Evolutionary conservation across 2,329 filamentous ascomycete genomes (phyloP), one percentile per base, ranked within the genome.

Genomic region (Monosporascus ibericus): DNA sequence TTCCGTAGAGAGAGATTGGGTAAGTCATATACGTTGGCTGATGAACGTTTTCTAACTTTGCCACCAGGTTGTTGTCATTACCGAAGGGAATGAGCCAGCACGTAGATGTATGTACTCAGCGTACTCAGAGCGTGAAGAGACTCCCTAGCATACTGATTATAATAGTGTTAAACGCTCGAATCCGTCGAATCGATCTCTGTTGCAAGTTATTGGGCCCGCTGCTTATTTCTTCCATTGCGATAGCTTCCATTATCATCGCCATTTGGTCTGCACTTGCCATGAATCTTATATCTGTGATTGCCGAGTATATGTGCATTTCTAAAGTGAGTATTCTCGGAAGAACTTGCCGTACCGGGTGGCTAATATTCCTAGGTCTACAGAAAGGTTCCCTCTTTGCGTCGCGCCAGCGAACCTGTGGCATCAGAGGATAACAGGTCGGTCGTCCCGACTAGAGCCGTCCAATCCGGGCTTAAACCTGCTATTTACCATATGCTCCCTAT

Each of bases 1-100:
- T 1, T 75, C 87, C 0, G 77, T 91, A 0, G 87, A 90, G 65
- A 74, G 83, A 60, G 87, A 91, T 60, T 90, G 87, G 86, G 76
- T 82, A 57, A 18, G 62, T 52, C 5, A 17, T 20, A 9, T 8
- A 24, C 17, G 22, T 5, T 44, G 2, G 49, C 22, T 4, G 2
- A 69, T 73, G 56, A 48, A 48, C 25, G n/a, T 37, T 36, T 20
- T 24, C 14, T 2, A 9, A 14, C 9, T 8, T 36, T 5, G 36
- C 4, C 9, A 11, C 22, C 22, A 68, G 39, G 72, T 82, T 4
- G 74, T 82, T 0, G 71, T 81, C 7, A 70, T 82, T 9, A 73
- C 78, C 1, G 69, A 72, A 24, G 65, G 65, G 11, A 60, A 73
- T 24, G 69, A 72, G 36, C 50, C 44, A 4, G 60, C 61, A 0